Evolutionary conservation across 345 rosid species (phyloP).

Genomic region (Rhizophora apiculata): DNA sequence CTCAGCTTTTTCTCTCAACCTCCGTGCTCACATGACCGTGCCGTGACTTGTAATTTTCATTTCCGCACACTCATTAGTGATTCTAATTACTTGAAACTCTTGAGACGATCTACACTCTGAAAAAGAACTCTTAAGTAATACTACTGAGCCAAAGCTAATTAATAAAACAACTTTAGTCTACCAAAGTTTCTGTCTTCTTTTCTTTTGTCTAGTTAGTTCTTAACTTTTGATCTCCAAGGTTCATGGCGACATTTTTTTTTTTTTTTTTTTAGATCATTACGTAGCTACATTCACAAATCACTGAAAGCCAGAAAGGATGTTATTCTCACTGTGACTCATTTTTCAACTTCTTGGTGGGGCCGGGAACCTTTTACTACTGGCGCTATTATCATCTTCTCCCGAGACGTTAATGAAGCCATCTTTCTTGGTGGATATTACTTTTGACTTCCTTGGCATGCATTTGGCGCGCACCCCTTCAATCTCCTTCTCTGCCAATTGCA

Average conservation of each 20-base stretch:
- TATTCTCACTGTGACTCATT: not conserved
- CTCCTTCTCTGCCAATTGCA: conserved; percentile 38
- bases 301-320: not conserved
- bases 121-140: too few species aligned
- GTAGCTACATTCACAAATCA: conserved; percentile 4
- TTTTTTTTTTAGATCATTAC: not conserved
- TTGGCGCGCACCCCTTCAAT: conserved; percentile 34
- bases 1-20: too few species aligned
- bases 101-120: too few species aligned
- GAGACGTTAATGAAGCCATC: conserved; percentile 9
- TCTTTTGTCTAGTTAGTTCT: too few species aligned
- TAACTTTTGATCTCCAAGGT: too few species aligned
- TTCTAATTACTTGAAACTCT: too few species aligned
- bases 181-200: too few species aligned
- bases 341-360: not conserved
- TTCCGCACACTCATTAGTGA: too few species aligned
- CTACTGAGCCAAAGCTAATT: too few species aligned
- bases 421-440: conserved; percentile 32
- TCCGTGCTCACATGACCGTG: too few species aligned
- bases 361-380: not conserved
- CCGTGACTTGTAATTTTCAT: too few species aligned
- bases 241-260: not conserved
- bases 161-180: too few species aligned
- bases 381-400: not conserved
- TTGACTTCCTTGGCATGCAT: conserved; percentile 50